phyloP scores from a whole-genome alignment of 129 eudicot species.

The Smallanthus sonchifolius region DNA sequence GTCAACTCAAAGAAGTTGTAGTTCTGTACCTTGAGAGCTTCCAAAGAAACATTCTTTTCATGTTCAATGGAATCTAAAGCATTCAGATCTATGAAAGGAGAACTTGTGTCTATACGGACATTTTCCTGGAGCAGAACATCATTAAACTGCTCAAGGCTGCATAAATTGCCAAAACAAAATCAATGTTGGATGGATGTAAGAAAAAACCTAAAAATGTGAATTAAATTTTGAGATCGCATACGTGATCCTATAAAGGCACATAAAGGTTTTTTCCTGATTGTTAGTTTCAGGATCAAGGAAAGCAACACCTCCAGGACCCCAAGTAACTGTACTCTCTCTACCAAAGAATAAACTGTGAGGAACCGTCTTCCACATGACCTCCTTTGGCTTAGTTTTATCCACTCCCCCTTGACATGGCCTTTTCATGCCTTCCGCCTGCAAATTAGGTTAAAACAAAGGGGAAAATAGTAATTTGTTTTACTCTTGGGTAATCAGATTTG shows the following conservation, averaged over 20 bases:
- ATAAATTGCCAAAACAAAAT: constrained; percentile 19
- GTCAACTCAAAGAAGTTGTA: constrained; percentile 24
- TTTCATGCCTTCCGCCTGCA: constrained; percentile 78
- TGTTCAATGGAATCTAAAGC: constrained; percentile 42
- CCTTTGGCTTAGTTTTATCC: constrained; percentile 77
- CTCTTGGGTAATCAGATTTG: background rate
- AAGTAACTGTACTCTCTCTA: constrained; percentile 59
- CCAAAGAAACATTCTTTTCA: constrained; percentile 32
- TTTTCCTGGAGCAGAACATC: constrained; percentile 93
- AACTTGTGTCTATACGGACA: constrained; percentile 27
- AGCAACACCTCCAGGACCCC: constrained; percentile 99
- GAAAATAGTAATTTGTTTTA: background rate
- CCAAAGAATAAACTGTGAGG: constrained; percentile 90
- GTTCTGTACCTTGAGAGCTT: constrained; percentile 62
- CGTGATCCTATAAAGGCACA: constrained; percentile 81
- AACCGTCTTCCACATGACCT: constrained; percentile 58
- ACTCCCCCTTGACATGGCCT: constrained; percentile 65
- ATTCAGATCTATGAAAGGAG: constrained; percentile 55
- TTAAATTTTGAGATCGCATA: constrained; percentile 27
- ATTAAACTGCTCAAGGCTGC: constrained; percentile 97
- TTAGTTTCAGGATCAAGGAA: constrained; percentile 76
- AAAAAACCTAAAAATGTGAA: background rate
- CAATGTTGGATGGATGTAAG: background rate
- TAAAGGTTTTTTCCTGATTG: constrained; percentile 50
- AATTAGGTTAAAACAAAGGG: background rate